Conservation (phyloP, 225 moss, liverwort and hornwort species). For the Sphagnum contortum region DNA sequence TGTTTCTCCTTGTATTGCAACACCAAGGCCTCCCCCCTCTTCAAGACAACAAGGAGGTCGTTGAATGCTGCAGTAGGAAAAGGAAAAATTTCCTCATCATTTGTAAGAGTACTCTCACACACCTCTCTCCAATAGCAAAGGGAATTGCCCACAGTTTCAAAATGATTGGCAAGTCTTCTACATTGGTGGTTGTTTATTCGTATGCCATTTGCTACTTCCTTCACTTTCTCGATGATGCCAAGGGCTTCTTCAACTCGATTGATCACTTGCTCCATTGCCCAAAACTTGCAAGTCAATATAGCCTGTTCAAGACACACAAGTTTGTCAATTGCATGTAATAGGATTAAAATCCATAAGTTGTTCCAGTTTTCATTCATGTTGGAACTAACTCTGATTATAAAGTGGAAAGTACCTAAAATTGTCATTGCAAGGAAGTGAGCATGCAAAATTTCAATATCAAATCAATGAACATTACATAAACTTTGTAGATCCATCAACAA, state of each 20-base stretch:
- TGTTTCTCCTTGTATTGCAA: background rate
- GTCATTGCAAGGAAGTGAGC: no score
- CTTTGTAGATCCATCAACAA: no score
- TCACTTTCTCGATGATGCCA: background rate
- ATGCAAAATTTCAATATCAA: no score
- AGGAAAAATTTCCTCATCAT: background rate
- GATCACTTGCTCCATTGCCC: background rate
- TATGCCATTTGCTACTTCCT: background rate
- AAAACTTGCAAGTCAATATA: background rate
- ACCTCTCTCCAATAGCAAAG: background rate
- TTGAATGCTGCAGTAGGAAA: background rate
- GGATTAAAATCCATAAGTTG: no score
- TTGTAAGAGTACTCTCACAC: background rate
- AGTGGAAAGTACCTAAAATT: no score
- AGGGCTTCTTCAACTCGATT: background rate
- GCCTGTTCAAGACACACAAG: no score
- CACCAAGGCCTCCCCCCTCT: background rate
- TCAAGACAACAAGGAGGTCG: background rate
- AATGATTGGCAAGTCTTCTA: background rate
- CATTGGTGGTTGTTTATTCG: background rate
- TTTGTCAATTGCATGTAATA: no score
- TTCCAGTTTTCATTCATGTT: no score
- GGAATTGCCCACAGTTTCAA: background rate
- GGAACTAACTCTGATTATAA: no score
- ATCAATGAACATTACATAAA: no score